Conservation (phyloP, 768 basidiomycete genomes). For the Termitomyces sp. region DNA sequence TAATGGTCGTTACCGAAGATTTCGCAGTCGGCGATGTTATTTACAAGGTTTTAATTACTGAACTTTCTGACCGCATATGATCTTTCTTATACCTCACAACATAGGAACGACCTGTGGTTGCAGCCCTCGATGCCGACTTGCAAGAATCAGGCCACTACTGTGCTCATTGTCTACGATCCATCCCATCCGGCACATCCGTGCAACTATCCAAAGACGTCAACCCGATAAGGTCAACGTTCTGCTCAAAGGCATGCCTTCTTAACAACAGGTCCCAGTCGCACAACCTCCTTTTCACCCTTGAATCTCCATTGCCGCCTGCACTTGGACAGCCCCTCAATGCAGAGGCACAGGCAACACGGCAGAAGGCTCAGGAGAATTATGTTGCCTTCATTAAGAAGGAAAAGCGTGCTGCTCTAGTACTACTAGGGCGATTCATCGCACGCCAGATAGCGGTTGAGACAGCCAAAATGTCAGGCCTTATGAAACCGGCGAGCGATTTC, state of each 20-base stretch:
- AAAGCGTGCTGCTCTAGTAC: constrained; percentile 38
- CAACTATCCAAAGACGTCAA: constrained; percentile 37
- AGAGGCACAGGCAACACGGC: constrained; percentile 36
- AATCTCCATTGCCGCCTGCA: constrained; percentile 50
- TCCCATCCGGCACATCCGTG: constrained; percentile 42
- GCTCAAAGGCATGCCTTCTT: constrained; percentile 62
- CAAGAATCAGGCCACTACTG: constrained; percentile 65
- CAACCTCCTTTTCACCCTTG: constrained; percentile 64
- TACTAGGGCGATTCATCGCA: constrained; percentile 69
- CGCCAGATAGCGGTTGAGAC: constrained; percentile 65
- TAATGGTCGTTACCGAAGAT: constrained; percentile 61
- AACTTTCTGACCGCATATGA: background rate
- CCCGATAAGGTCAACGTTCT: constrained; percentile 57
- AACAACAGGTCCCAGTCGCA: constrained; percentile 55
- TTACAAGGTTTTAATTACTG: constrained; percentile 51
- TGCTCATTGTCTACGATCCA: constrained; percentile 61
- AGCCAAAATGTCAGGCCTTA: constrained; percentile 36
- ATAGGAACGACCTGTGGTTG: constrained; percentile 73
- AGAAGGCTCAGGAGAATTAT: constrained; percentile 55
- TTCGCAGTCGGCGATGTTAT: constrained; percentile 68
- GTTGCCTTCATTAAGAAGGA: constrained; percentile 48
- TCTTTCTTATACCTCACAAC: background rate
- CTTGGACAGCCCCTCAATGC: constrained; percentile 24
- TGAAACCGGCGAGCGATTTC: constrained; percentile 28
- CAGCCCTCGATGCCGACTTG: constrained; percentile 68